phyloP scores from a whole-genome alignment of 2,329 filamentous ascomycete genomes.

The Fusarium bactridioides region DNA sequence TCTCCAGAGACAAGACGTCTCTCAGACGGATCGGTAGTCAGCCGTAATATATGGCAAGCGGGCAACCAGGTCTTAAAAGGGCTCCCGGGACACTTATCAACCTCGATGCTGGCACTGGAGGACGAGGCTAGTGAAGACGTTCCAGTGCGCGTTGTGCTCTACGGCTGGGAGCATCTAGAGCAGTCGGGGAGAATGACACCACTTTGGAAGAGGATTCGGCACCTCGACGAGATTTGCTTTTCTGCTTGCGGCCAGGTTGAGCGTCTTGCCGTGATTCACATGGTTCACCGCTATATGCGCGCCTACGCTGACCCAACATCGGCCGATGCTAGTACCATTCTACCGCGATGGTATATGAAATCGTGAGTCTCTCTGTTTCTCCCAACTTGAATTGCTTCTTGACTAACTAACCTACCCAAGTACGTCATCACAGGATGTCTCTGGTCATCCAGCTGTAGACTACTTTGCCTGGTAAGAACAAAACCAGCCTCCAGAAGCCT shows the following conservation, averaged over 20 bases:
- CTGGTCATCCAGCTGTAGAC: background rate
- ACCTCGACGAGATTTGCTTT: background rate
- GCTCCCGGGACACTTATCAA: background rate
- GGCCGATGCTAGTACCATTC: background rate
- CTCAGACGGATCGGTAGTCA: background rate
- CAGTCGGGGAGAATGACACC: background rate
- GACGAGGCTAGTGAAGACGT: background rate
- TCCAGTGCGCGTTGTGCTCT: background rate
- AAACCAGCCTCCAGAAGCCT: fast-evolving
- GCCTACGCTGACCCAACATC: background rate
- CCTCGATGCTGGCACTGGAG: background rate
- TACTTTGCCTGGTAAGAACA: background rate
- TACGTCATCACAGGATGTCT: background rate
- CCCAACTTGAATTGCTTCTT: too few relatives aligned
- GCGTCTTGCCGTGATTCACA: background rate
- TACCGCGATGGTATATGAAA: background rate
- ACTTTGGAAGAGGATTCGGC: background rate
- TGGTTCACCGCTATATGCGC: background rate
- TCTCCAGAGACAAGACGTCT: background rate
- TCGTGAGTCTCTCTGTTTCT: background rate
- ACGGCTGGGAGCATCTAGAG: background rate
- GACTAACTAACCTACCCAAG: background rate
- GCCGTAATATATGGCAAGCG: background rate
- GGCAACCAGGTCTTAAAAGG: background rate
- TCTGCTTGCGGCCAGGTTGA: background rate